Percentiles rank a stretch among this genome's conserved stretches.
These are phyloP conservation scores for Apiotrichum mycotoxinovorans DNA, from an alignment of 1,284 basidiomycete genomes.

Conservation along the genomic window DNA sequence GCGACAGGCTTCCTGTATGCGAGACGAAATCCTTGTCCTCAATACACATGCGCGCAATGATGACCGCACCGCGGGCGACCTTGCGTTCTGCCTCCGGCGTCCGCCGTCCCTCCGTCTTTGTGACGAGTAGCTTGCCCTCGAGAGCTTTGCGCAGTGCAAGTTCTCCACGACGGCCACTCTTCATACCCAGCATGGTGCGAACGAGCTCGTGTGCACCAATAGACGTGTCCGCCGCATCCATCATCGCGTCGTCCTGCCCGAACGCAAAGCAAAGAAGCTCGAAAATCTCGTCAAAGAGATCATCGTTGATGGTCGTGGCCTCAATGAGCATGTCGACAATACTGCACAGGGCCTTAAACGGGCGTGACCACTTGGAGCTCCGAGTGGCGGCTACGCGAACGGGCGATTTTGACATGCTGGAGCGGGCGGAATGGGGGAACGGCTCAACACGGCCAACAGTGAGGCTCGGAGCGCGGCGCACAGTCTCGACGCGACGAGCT, in stretches of 20 bases:
- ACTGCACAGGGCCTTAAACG: conserved; percentile 27
- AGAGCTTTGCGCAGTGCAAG: conserved; percentile 34
- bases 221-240: conserved; percentile 21
- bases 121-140: conserved; percentile 28
- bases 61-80: conserved; percentile 39
- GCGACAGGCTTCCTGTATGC: conserved; percentile 12
- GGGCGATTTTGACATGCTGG: conserved; percentile 8
- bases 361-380: conserved; percentile 24
- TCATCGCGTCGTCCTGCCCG: conserved; percentile 32
- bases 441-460: conserved; percentile 18
- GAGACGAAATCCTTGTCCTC: conserved; percentile 25
- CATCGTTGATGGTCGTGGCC: conserved; percentile 30
- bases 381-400: not conserved
- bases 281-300: conserved; percentile 36
- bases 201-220: conserved; percentile 28
- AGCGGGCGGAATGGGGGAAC: conserved; percentile 4
- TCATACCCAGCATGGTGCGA: conserved; percentile 30
- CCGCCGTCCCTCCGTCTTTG: conserved; percentile 19
- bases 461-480: conserved; percentile 10
- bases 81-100: conserved; percentile 31
- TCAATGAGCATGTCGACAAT: conserved; percentile 33
- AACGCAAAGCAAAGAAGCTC: conserved; percentile 37
- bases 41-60: conserved; percentile 29
- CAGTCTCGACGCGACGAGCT: not conserved
- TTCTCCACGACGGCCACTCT: conserved; percentile 38